phyloP scores from a whole-genome alignment of 2,329 filamentous ascomycete species.

The Macrophomina tecta region DNA sequence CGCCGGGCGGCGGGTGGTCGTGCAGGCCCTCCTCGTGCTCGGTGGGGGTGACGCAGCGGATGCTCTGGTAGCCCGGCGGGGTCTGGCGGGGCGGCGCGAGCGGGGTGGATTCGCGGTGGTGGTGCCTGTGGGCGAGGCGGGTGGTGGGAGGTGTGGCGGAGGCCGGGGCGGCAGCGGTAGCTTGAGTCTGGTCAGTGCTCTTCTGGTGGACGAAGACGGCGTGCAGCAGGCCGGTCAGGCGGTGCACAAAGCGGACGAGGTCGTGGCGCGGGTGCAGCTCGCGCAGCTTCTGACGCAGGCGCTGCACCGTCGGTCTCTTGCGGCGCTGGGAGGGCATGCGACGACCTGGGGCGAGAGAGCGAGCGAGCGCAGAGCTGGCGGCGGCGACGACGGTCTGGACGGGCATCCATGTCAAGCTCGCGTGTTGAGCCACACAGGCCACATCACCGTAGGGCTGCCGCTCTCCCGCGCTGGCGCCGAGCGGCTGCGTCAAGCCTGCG shows the following conservation, averaged over 20 bases:
- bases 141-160: conserved; percentile 18
- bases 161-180: not conserved
- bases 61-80: conserved; percentile 29
- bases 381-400: conserved; percentile 9
- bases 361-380: conserved; percentile 13
- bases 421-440: conserved; percentile 25
- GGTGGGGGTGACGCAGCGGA: conserved; percentile 26
- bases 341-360: not conserved
- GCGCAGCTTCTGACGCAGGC: conserved; percentile 28
- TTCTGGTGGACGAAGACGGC: conserved; percentile 17
- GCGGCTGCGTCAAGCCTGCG: not conserved
- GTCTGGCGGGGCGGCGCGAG: conserved; percentile 22
- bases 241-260: conserved; percentile 27
- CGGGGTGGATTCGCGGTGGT: not conserved
- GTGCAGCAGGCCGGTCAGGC: conserved; percentile 25
- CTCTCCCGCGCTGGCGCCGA: conserved; percentile 15
- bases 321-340: conserved; percentile 23
- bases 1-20: conserved; percentile 25
- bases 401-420: conserved; percentile 17
- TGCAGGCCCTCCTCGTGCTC: conserved; percentile 28
- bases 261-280: conserved; percentile 22
- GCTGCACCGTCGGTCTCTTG: conserved; percentile 24
- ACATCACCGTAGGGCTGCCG: conserved; percentile 22
- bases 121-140: conserved; percentile 11
- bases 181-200: conserved; percentile 20